Evolutionary conservation across 805 yeast genomes (phyloP).

Genomic region (Pichia nakasei): DNA sequence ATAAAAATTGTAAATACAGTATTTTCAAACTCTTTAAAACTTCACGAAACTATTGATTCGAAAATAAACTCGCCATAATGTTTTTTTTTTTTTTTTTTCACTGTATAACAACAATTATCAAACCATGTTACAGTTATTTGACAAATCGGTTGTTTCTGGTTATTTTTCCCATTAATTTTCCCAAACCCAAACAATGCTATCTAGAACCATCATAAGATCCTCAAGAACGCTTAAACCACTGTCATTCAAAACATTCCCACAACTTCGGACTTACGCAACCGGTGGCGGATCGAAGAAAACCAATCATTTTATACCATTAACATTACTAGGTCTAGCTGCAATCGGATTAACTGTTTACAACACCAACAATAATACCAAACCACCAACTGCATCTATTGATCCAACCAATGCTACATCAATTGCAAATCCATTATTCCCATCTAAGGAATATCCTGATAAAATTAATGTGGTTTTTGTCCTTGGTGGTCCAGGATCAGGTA

Average conservation of each 20-base stretch:
- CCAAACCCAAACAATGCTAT: too few species aligned
- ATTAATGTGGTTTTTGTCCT: constrained; percentile 80
- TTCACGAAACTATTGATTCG: too few species aligned
- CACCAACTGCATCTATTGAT: constrained; percentile 28
- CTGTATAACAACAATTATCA: too few species aligned
- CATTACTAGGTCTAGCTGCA: constrained; percentile 23
- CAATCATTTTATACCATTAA: constrained; percentile 19
- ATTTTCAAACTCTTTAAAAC: too few species aligned
- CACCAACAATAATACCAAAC: constrained; percentile 21
- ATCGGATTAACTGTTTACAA: constrained; percentile 27
- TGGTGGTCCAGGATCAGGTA: constrained; percentile 98
- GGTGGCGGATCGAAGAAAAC: constrained; percentile 2
- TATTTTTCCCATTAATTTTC: too few species aligned
- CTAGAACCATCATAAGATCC: too few species aligned
- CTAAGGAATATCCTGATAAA: constrained; percentile 5
- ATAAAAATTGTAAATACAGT: too few species aligned
- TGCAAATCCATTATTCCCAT: constrained; percentile 6
- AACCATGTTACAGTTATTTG: too few species aligned
- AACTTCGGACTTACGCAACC: constrained; percentile 4
- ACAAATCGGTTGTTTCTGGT: too few species aligned
- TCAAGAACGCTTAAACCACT: neutral
- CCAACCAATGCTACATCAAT: constrained; percentile 28
- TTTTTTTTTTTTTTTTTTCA: too few species aligned
- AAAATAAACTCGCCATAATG: too few species aligned
- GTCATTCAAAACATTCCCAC: neutral